Evolutionary conservation across 148 eudicot genomes (phyloP), one percentile per base, ranked within the genome.

Genomic region (Silene conica): DNA sequence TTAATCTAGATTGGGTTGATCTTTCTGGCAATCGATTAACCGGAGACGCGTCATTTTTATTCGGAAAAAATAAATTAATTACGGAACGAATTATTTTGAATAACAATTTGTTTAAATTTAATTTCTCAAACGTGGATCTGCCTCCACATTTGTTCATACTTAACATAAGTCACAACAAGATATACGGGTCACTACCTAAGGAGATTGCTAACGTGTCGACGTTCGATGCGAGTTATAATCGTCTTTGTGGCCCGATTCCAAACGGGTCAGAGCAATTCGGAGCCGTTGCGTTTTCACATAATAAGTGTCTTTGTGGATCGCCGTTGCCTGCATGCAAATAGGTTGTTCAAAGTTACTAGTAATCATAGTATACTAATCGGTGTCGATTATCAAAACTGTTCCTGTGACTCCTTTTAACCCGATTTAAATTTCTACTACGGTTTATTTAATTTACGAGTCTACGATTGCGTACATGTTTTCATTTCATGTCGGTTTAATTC

Each of bases 101-200:
- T 5, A 69, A 50, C 60, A 69, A 69, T 69, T 22, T 25, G 43
- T 23, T 69, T 0, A 69, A 69, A 19, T 69, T 69, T 69, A 54
- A 69, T 69, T 69, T 69, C 21, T 50, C 72, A 16, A 69, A 1
- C 25, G 60, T 69, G 12, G 60, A 2, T 34, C 18, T 69, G 3
- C 72, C 72, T 25, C 20, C 20, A 50, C 31, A 15, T 69, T 69
- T 69, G 60, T 69, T 52, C 41, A 69, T 69, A 13, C 72, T 69
- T 69, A 52, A 69, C 60, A 52, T 69, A 69, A 69, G 72, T 18
- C 72, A 69, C 21, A 69, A 69, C 34, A 69, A 69, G 57, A 69
- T 69, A 12, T 69, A 69, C 15, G 72, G 72, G 38, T 69, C 72
- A 6, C 20, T 69, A 14, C 72, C 72, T 0, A 69, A 52, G 18